Conservation (phyloP, 129 eudicot species). For the Helichrysum umbraculigerum region DNA sequence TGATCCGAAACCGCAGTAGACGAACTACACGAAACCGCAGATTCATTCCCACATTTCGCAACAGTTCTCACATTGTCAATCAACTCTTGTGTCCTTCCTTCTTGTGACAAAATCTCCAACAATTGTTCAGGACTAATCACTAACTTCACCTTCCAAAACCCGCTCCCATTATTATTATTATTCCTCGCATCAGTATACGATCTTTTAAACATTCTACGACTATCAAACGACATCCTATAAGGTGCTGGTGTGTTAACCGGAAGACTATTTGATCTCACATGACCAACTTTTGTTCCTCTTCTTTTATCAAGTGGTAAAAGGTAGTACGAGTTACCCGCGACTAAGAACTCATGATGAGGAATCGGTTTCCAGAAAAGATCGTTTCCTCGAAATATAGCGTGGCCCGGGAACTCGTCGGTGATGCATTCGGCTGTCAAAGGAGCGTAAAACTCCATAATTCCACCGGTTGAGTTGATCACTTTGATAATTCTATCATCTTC, state of each 20-base stretch:
- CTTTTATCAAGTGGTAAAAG: conserved; percentile 53
- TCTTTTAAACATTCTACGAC: conserved; percentile 47
- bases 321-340: conserved; percentile 56
- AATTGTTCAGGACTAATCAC: conserved; percentile 43
- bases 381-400: conserved; percentile 51
- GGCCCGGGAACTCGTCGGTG: conserved; percentile 77
- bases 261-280: conserved; percentile 69
- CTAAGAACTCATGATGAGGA: conserved; percentile 50
- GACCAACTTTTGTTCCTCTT: conserved; percentile 33
- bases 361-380: conserved; percentile 75
- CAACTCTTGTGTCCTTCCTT: conserved; percentile 40
- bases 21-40: conserved; percentile 28
- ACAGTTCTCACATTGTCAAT: conserved; percentile 48
- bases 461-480: conserved; percentile 58
- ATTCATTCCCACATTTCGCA: conserved; percentile 36
- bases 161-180: conserved; percentile 3
- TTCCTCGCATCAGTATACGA: conserved; percentile 19
- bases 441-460: conserved; percentile 60
- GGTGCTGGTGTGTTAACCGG: conserved; percentile 38
- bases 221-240: conserved; percentile 78
- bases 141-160: conserved; percentile 47
- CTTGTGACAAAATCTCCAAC: conserved; percentile 42
- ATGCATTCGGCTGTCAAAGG: conserved; percentile 58
- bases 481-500: conserved; percentile 36
- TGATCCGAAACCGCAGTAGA: conserved; percentile 43